phyloP scores from a whole-genome alignment of 2,329 filamentous ascomycete genomes.

The Arthrobotrys megalospora region DNA sequence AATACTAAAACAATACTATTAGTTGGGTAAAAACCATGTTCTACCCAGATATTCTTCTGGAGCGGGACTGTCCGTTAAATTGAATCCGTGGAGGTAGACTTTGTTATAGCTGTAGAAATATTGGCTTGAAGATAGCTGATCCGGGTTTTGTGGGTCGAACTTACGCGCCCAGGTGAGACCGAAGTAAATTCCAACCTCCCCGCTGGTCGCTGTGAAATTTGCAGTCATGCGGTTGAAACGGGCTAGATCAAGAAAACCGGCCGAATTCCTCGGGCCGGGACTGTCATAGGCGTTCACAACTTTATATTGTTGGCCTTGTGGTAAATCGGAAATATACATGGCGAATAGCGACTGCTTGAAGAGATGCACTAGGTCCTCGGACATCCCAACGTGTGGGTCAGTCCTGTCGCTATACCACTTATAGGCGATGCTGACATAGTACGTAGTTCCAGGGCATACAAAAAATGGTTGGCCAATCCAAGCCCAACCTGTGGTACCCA shows the following conservation, averaged over 20 bases:
- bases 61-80: neutral
- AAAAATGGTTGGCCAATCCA: constrained; percentile 8
- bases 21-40: constrained; percentile 6
- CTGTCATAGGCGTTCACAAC: neutral
- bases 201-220: neutral
- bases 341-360: neutral
- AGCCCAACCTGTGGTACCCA: neutral
- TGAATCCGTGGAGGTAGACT: constrained; percentile 1
- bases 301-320: neutral
- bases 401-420: constrained; percentile 24
- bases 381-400: neutral
- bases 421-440: constrained; percentile 31
- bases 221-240: neutral
- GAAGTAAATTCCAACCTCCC: constrained; percentile 2
- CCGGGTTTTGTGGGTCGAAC: too few species aligned
- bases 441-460: constrained; percentile 4
- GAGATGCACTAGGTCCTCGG: neutral
- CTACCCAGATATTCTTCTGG: neutral
- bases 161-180: neutral
- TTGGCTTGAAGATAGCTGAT: neutral
- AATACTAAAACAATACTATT: neutral
- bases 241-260: neutral
- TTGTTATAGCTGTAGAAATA: neutral
- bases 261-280: neutral
- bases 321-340: constrained; percentile 2